A percentile compares a stretch with the other conserved stretches of the same genome.
Conservation (phyloP, 257 asterid species). For the Solanum okadae region DNA sequence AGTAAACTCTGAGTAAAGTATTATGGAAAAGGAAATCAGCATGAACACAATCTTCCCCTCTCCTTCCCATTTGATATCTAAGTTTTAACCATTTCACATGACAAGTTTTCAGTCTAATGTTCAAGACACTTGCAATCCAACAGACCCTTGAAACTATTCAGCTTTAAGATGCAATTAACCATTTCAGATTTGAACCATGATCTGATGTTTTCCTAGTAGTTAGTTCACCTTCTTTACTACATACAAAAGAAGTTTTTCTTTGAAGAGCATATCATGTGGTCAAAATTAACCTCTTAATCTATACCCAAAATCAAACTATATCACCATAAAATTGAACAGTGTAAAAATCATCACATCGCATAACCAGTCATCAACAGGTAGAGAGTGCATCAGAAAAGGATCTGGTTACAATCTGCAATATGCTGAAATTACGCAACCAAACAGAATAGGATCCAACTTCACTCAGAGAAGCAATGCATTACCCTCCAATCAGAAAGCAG, state of each 20-base stretch:
- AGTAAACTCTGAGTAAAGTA: background rate
- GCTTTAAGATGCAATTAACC: background rate
- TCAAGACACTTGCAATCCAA: background rate
- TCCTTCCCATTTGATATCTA: background rate
- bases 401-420: background rate
- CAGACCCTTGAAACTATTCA: background rate
- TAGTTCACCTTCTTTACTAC: background rate
- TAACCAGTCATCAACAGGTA: background rate
- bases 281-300: background rate
- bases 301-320: background rate
- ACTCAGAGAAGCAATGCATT: constrained; percentile 23
- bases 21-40: background rate
- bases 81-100: background rate
- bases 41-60: background rate
- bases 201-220: background rate
- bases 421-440: background rate
- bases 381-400: background rate
- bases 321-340: background rate
- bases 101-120: background rate
- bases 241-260: background rate
- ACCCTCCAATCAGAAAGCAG: constrained; percentile 77
- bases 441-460: background rate
- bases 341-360: background rate
- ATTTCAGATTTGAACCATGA: background rate
- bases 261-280: background rate